These are phyloP conservation scores for Eucalyptus marginata DNA, from an alignment of 345 rosid species.

Conservation along the genomic window DNA sequence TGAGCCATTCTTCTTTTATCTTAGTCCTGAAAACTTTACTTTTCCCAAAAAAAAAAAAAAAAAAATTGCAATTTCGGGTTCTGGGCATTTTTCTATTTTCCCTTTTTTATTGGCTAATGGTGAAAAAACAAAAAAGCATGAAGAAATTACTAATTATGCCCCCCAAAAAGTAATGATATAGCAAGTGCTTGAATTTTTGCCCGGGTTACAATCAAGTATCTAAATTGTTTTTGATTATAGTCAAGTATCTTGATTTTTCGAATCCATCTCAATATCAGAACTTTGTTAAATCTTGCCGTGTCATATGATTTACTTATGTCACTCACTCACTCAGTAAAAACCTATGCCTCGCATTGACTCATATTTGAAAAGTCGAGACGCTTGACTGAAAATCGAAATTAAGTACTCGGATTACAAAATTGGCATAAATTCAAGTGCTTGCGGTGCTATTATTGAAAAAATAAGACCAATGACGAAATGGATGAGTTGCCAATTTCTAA, in stretches of 20 bases:
- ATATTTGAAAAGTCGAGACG: background rate
- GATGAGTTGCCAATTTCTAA: background rate
- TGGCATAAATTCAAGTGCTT: background rate
- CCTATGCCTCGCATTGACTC: background rate
- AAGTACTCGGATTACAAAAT: background rate
- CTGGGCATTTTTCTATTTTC: background rate
- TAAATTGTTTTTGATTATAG: background rate
- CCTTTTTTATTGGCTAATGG: background rate
- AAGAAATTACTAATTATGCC: background rate
- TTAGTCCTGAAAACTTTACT: background rate
- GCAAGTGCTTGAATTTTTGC: background rate
- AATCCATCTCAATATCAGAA: fast-evolving
- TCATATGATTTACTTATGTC: too few relatives aligned
- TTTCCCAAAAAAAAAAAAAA: background rate
- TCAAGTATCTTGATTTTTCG: background rate
- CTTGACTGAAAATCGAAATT: background rate
- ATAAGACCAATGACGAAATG: background rate
- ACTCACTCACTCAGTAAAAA: background rate
- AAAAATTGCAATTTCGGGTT: background rate
- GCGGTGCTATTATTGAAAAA: background rate
- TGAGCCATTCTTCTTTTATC: background rate
- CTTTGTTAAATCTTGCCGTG: background rate
- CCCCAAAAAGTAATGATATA: background rate
- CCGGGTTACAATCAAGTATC: background rate
- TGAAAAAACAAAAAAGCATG: background rate